Percentiles rank a stretch among this genome's conserved stretches.
phyloP scores from a whole-genome alignment of 169 alveolate species.

The Eimeria falciformis region DNA sequence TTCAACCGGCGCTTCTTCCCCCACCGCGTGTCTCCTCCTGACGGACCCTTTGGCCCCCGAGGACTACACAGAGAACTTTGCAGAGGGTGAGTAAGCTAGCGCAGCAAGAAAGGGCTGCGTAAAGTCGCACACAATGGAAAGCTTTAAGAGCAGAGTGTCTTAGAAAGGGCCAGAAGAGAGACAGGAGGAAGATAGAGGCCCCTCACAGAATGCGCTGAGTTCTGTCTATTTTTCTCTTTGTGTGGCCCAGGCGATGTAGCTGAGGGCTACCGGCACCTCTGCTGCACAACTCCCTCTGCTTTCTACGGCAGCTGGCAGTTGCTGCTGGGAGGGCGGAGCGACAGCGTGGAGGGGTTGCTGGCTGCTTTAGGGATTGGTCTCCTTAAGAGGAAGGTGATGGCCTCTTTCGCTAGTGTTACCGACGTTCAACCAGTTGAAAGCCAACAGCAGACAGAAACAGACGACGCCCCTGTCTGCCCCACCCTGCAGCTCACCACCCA shows the following conservation, averaged over 20 bases:
- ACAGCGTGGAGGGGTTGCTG: conserved; percentile 64
- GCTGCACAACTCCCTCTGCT: conserved; percentile 27
- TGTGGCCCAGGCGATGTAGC: background rate
- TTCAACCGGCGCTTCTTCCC: background rate
- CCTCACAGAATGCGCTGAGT: conserved; percentile 91
- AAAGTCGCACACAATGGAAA: conserved; percentile 85
- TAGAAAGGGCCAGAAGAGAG: conserved; percentile 95
- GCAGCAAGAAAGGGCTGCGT: background rate
- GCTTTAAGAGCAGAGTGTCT: conserved; percentile 96
- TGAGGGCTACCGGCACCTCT: background rate
- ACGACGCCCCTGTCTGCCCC: background rate
- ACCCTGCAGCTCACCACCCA: conserved; percentile 57
- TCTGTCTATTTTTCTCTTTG: background rate
- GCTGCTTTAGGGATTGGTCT: conserved; percentile 61
- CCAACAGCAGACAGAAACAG: background rate
- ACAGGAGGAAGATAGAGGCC: conserved; percentile 96
- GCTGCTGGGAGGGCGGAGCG: conserved; percentile 59
- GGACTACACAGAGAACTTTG: conserved; percentile 3
- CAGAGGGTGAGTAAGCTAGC: background rate
- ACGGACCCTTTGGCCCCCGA: background rate
- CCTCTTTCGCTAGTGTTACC: conserved; percentile 54
- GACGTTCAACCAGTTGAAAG: conserved; percentile 50
- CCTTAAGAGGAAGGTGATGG: conserved; percentile 66
- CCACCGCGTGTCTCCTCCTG: background rate
- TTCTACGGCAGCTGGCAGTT: conserved; percentile 74